Evolutionary conservation across 2,329 filamentous ascomycete species (phyloP), one percentile per base, ranked within the genome.

Genomic region (Claviceps fusiformis): DNA sequence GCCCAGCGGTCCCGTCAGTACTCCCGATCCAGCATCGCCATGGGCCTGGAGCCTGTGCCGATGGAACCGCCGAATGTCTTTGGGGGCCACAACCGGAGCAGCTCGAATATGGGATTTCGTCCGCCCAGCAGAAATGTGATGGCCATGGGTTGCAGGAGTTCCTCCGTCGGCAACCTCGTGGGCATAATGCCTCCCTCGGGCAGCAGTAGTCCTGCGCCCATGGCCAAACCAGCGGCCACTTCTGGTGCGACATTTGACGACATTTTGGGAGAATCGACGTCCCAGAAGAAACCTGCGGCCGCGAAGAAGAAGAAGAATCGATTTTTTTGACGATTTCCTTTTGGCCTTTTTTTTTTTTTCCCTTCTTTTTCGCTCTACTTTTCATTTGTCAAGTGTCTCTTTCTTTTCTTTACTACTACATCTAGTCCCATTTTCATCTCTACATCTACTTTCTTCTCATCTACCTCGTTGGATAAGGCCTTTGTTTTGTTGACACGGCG

Each of bases 241-340:
- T 62, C 68, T 11, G 68, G 71, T 3, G 67, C 70, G 33, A 77
- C 75, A 0, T 77, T 77, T 62, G 75, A 77, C 58, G 75, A 77
- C 51, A 77, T 77, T 41, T 63, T 77, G 29, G 69, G 70, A 9
- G 65, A 64, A 35, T 33, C 56, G n/a, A 61, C 60, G 11, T 5
- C 3, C 11, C 59, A 68, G 46, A 67, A 67, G 58, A 68, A 68
- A 58, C 54, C 62, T 31, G 53, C 62, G 31, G 52, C 54, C 39
- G 56, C 62, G 41, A 19, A 51, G 15, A 71, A 72, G 67, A 73
- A 71, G 63, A 73, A 71, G 66, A 65, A 66, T 51, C 65, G 71
- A 50, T 73, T 72, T 59, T 73, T 72, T 58, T 73, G 61, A 60
- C 24, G 24, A 24, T 24, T 24, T 24, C 4, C 33, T 10, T 10